Evolutionary conservation across 192 early-diverging fungal genomes (phyloP).

Genomic region (Mortierella claussenii): DNA sequence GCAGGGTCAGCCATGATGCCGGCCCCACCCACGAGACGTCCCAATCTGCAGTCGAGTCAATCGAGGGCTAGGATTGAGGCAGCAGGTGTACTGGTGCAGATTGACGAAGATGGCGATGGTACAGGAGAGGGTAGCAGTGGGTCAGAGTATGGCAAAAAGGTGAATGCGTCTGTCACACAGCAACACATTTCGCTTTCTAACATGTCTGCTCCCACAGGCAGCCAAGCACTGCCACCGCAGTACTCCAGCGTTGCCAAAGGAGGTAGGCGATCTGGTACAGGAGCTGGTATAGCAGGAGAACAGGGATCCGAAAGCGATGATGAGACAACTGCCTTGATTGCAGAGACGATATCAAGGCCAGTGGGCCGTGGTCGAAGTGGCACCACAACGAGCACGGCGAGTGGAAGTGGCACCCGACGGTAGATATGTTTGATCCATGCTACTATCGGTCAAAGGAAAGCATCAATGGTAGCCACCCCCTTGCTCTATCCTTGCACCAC

Average conservation of each 20-base stretch:
- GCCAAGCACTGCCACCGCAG: slow-evolving; percentile 22
- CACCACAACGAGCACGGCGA: slow-evolving; percentile 18
- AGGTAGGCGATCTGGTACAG: neutral
- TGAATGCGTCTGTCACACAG: neutral
- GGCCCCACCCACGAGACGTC: slow-evolving; percentile 14
- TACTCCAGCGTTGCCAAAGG: slow-evolving; percentile 14
- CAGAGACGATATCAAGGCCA: slow-evolving; percentile 32
- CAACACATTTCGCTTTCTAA: slow-evolving; percentile 30
- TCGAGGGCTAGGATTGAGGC: slow-evolving; percentile 35
- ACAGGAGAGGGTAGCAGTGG: neutral
- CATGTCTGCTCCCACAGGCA: slow-evolving; percentile 16
- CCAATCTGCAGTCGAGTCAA: slow-evolving; percentile 35
- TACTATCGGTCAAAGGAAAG: neutral
- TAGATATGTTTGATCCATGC: neutral
- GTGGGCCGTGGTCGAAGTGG: slow-evolving; percentile 31
- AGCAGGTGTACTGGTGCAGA: slow-evolving; percentile 35
- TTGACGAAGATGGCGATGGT: slow-evolving; percentile 17
- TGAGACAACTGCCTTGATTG: slow-evolving; percentile 31
- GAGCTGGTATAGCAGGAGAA: neutral
- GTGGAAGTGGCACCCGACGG: slow-evolving; percentile 16
- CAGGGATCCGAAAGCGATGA: slow-evolving; percentile 22
- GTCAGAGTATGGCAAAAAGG: neutral
- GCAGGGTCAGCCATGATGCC: slow-evolving; percentile 10
- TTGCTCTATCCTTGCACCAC: neutral
- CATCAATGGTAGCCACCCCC: neutral